Evolutionary conservation across 2,329 filamentous ascomycete species (phyloP).

Genomic region (Thielaviopsis ethacetica): DNA sequence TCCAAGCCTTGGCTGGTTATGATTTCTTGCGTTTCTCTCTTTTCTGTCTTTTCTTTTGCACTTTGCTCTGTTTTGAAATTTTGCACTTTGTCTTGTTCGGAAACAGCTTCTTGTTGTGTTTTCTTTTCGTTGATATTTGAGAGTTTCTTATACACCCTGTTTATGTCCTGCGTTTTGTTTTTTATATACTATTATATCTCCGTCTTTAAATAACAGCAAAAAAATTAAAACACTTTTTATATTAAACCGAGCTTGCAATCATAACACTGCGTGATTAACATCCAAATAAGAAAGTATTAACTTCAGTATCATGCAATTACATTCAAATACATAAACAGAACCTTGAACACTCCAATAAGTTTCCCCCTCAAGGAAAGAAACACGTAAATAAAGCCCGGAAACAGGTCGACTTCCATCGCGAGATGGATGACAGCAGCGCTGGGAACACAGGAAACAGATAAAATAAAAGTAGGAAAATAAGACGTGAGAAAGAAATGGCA

Average conservation of each 20-base stretch:
- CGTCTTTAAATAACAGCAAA: neutral
- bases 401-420: neutral
- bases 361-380: neutral
- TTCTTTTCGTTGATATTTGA: neutral
- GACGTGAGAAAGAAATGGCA: neutral
- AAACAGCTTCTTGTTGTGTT: neutral
- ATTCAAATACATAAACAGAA: too few species aligned
- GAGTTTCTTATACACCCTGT: neutral
- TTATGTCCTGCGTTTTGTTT: neutral
- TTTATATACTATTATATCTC: neutral
- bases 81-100: neutral
- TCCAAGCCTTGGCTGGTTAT: neutral
- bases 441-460: neutral
- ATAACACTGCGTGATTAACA: too few species aligned
- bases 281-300: too few species aligned
- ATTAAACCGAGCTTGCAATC: neutral
- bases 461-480: neutral
- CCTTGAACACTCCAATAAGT: too few species aligned
- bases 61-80: neutral
- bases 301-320: too few species aligned
- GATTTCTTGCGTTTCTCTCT: neutral
- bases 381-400: neutral
- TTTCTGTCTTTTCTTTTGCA: neutral
- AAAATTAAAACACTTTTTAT: neutral
- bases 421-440: neutral